Evolutionary conservation across 176 grass and related monocot species (phyloP).

Genomic region (Miscanthus lutarioriparius): DNA sequence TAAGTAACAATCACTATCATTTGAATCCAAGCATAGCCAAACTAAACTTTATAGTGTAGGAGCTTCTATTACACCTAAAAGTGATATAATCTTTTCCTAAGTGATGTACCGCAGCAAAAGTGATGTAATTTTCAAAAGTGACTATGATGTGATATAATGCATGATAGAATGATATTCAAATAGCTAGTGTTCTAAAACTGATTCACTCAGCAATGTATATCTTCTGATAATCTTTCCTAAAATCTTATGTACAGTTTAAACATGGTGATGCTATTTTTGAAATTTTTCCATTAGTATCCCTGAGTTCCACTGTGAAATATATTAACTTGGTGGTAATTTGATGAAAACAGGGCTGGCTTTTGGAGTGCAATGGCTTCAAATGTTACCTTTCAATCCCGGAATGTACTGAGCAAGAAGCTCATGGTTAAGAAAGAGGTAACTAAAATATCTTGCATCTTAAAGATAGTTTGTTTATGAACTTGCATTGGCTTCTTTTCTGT

Average conservation of each 20-base stretch:
- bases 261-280: background rate
- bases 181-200: background rate
- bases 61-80: background rate
- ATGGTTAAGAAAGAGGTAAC: conserved; percentile 94
- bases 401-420: conserved; percentile 95
- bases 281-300: background rate
- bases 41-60: background rate
- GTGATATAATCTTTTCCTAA: no score
- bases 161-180: background rate
- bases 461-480: background rate
- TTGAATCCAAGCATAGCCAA: background rate
- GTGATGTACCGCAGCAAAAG: no score
- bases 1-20: conserved; percentile 24
- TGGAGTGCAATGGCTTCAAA: conserved; percentile 89
- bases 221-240: background rate
- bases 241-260: background rate
- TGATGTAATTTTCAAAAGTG: background rate
- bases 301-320: background rate
- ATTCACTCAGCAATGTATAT: background rate
- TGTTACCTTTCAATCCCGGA: conserved; percentile 87
- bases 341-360: conserved; percentile 65
- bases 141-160: background rate
- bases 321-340: background rate
- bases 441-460: background rate
- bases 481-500: background rate